phyloP scores from a whole-genome alignment of 108 stramenopile genomes.

The Cyclotella choctawhatcheeana region DNA sequence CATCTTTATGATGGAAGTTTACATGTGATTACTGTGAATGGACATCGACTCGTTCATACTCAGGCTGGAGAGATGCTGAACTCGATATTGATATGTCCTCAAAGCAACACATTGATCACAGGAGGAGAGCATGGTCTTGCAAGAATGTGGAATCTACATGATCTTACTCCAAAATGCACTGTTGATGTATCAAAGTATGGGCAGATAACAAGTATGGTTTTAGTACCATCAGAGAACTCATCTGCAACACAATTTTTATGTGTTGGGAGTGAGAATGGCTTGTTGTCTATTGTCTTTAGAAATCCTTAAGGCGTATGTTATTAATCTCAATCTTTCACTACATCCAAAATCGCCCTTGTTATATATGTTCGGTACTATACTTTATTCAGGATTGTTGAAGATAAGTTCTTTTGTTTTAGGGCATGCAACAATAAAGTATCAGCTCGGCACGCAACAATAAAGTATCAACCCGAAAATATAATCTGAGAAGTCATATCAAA shows the following conservation, averaged over 20 bases:
- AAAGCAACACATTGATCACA: slow-evolving; percentile 76
- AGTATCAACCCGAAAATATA: too few relatives aligned
- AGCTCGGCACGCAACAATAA: too few relatives aligned
- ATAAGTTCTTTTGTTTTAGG: too few relatives aligned
- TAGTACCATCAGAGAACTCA: slow-evolving; percentile 63
- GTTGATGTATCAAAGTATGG: slow-evolving; percentile 78
- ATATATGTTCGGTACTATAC: too few relatives aligned
- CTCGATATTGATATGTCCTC: slow-evolving; percentile 68
- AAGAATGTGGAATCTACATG: slow-evolving; percentile 59
- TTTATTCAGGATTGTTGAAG: too few relatives aligned
- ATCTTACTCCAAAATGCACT: slow-evolving; percentile 60
- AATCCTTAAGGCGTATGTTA: too few relatives aligned
- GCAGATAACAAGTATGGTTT: slow-evolving; percentile 64
- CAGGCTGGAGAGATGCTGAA: slow-evolving; percentile 70
- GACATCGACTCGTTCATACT: slow-evolving; percentile 46
- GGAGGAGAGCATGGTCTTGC: slow-evolving; percentile 76
- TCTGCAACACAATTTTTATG: slow-evolving; percentile 69
- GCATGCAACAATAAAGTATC: too few relatives aligned
- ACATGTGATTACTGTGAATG: slow-evolving; percentile 74
- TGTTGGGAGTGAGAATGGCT: slow-evolving; percentile 81
- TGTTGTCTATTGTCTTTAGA: slow-evolving; percentile 68
- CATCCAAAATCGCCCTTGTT: too few relatives aligned
- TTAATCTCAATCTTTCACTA: too few relatives aligned
- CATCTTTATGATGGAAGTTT: slow-evolving; percentile 68
- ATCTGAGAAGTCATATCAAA: not conserved